phyloP scores from a whole-genome alignment of 1,284 basidiomycete species.

The Hortiboletus rubellus region DNA sequence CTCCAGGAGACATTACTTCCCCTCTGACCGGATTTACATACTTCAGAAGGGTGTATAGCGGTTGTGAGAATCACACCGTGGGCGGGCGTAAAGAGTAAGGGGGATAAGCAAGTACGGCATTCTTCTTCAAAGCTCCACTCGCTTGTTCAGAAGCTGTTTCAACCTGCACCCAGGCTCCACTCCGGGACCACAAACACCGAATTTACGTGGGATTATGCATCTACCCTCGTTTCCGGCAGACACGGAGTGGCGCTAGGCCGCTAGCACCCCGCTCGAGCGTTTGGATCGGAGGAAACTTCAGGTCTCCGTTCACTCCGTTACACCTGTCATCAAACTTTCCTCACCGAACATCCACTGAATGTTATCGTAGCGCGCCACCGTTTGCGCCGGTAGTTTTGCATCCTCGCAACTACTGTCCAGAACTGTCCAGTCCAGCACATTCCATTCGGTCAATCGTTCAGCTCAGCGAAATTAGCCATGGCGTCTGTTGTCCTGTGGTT shows the following conservation, averaged over 20 bases:
- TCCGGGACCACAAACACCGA: slow-evolving; percentile 10
- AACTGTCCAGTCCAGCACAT: too few relatives aligned
- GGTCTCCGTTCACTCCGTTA: background rate
- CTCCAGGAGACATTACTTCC: slow-evolving; percentile 18
- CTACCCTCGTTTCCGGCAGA: slow-evolving; percentile 10
- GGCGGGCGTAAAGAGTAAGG: too few relatives aligned
- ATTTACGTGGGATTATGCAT: slow-evolving; percentile 7
- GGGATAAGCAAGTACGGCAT: background rate
- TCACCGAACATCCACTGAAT: background rate
- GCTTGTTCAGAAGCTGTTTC: slow-evolving; percentile 10
- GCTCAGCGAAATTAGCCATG: too few relatives aligned
- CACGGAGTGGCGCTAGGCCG: slow-evolving; percentile 2
- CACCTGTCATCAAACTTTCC: background rate
- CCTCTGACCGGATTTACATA: slow-evolving; percentile 4
- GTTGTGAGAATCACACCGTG: too few relatives aligned
- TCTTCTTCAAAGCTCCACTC: slow-evolving; percentile 13
- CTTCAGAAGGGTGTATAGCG: background rate
- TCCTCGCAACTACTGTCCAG: too few relatives aligned
- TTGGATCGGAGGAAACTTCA: slow-evolving; percentile 10
- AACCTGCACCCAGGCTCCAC: slow-evolving; percentile 4
- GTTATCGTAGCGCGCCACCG: too few relatives aligned
- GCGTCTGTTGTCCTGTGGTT: too few relatives aligned
- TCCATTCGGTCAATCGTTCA: too few relatives aligned
- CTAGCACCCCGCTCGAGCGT: slow-evolving; percentile 1
- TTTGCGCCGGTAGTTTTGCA: too few relatives aligned